phyloP scores from a whole-genome alignment of 345 rosid species.

The Aquilaria malaccensis region DNA sequence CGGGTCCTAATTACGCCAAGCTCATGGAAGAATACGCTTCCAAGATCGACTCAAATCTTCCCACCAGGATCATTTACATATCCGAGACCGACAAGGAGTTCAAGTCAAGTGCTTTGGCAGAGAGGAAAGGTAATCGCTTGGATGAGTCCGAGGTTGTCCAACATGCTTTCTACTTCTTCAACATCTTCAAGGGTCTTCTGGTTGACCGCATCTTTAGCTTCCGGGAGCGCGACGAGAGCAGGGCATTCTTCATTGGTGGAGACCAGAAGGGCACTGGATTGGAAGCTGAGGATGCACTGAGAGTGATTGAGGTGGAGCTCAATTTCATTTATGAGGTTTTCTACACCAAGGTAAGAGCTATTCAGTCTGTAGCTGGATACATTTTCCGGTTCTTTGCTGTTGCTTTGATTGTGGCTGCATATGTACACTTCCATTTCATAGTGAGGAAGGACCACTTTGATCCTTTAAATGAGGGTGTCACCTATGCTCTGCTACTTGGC shows the following conservation, averaged over 20 bases:
- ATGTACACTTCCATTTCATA: constrained; percentile 24
- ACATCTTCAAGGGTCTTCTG: constrained; percentile 44
- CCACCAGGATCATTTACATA: constrained; percentile 27
- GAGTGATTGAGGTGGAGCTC: constrained; percentile 53
- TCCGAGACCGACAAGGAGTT: constrained; percentile 37
- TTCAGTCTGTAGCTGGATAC: constrained; percentile 26
- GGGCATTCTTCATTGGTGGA: constrained; percentile 28
- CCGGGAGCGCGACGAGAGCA: constrained; percentile 37
- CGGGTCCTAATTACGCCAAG: constrained; percentile 55
- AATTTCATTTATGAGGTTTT: constrained; percentile 55
- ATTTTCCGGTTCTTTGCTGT: constrained; percentile 24
- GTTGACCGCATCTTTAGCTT: constrained; percentile 55
- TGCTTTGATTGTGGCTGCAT: constrained; percentile 22
- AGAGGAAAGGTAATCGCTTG: neutral
- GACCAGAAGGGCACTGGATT: neutral
- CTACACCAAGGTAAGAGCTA: constrained; percentile 41
- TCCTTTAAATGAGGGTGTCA: constrained; percentile 35
- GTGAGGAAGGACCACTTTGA: constrained; percentile 22
- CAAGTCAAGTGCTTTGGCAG: constrained; percentile 6
- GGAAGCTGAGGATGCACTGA: constrained; percentile 30
- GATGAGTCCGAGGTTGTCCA: constrained; percentile 21
- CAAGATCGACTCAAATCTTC: constrained; percentile 34
- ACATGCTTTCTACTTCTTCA: constrained; percentile 31
- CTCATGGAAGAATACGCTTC: constrained; percentile 61
- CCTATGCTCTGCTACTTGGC: constrained; percentile 41